phyloP scores from a whole-genome alignment of 176 grass and related monocot species.

The Musa troglodytarum region DNA sequence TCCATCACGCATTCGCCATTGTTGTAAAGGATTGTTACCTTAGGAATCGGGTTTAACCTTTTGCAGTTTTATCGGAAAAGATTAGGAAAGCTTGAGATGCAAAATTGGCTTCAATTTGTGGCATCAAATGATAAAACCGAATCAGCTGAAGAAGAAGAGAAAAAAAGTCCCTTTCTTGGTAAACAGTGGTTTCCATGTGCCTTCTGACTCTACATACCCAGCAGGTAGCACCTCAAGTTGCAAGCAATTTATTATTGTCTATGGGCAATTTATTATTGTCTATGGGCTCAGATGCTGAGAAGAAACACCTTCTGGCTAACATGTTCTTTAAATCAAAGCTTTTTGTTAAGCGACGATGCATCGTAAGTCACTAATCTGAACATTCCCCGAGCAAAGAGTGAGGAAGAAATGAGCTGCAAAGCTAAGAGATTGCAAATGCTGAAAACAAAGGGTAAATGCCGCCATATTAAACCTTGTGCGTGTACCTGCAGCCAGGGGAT shows the following conservation, averaged over 20 bases:
- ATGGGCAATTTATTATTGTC: no score
- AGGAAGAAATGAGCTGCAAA: not conserved
- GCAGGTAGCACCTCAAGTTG: no score
- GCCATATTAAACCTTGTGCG: not conserved
- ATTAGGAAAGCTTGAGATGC: no score
- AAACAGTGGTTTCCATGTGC: no score
- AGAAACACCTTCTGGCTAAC: not conserved
- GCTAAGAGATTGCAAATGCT: not conserved
- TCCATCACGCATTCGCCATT: no score
- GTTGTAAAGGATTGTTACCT: no score
- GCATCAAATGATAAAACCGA: not conserved
- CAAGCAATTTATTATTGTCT: no score
- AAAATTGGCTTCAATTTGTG: no score
- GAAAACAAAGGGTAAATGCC: not conserved
- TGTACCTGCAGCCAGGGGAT: conserved; percentile 3
- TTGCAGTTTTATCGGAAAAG: no score
- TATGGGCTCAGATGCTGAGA: not conserved
- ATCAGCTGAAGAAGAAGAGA: not conserved
- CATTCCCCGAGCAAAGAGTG: not conserved
- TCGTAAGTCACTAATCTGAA: not conserved
- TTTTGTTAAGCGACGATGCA: not conserved
- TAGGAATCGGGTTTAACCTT: no score
- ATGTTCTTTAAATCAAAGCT: not conserved
- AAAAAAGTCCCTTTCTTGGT: not conserved
- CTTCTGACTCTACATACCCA: no score